Evolutionary conservation across 768 basidiomycete species (phyloP).

Genomic region (Lactifluus subvellereus): DNA sequence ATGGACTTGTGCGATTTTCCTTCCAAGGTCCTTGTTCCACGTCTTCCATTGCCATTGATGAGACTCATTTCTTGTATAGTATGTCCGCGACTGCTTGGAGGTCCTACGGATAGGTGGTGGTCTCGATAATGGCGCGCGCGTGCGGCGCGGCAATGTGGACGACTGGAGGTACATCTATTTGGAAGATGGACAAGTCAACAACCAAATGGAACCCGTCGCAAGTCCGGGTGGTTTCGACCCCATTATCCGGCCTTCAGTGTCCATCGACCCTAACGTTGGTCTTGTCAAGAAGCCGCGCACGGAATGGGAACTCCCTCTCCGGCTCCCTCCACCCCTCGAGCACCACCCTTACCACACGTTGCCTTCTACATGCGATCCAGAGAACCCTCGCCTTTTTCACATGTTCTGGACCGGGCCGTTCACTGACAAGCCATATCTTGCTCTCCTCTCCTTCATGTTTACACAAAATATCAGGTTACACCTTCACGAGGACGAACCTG

Average conservation of each 20-base stretch:
- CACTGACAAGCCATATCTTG: conserved; percentile 97
- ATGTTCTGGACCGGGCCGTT: conserved; percentile 99
- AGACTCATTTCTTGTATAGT: conserved; percentile 40
- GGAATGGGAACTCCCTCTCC: conserved; percentile 55
- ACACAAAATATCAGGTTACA: conserved; percentile 92
- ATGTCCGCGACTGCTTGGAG: conserved; percentile 96
- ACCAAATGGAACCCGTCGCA: conserved; percentile 34
- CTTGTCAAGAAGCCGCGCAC: conserved; percentile 53
- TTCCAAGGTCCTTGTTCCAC: conserved; percentile 47
- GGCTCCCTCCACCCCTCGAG: conserved; percentile 44
- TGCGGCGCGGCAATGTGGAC: conserved; percentile 70
- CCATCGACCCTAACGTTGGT: conserved; percentile 46
- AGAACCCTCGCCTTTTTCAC: conserved; percentile 87
- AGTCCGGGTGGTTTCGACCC: conserved; percentile 28
- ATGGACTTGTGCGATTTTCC: conserved; percentile 94
- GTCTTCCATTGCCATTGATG: conserved; percentile 11
- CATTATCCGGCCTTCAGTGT: conserved; percentile 24
- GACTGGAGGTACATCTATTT: conserved; percentile 87
- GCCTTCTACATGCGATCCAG: conserved; percentile 67
- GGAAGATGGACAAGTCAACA: conserved; percentile 46
- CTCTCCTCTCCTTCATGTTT: conserved; percentile 89
- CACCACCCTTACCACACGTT: conserved; percentile 56
- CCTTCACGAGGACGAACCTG: conserved; percentile 42
- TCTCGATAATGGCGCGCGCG: conserved; percentile 71
- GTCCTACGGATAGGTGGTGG: conserved; percentile 87